Evolutionary conservation across 176 grass and related monocot genomes (phyloP).

Genomic region (Pontederia paniculata): DNA sequence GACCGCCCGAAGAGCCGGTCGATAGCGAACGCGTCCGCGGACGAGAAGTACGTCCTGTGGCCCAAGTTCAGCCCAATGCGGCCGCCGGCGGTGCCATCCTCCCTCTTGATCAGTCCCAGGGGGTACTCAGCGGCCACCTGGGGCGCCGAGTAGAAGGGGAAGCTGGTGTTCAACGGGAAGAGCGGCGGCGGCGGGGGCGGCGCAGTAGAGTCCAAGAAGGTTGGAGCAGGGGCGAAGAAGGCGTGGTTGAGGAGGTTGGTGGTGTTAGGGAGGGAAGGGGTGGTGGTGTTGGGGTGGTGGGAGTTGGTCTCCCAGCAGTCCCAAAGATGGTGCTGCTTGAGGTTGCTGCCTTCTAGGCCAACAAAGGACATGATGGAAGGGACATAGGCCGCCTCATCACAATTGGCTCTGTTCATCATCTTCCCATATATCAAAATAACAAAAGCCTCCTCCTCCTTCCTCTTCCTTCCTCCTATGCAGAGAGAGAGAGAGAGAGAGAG

Average conservation of each 20-base stretch:
- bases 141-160: background rate
- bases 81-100: constrained; percentile 9
- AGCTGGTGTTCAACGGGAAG: constrained; percentile 3
- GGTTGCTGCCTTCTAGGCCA: background rate
- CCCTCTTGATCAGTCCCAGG: constrained; percentile 46
- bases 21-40: constrained; percentile 40
- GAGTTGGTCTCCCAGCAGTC: constrained; percentile 12
- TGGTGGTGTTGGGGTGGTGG: background rate
- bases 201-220: constrained; percentile 21
- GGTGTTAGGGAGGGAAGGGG: background rate
- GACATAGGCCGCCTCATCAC: constrained; percentile 3
- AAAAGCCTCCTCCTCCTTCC: no score
- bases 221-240: constrained; percentile 32
- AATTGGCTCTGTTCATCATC: constrained; percentile 16
- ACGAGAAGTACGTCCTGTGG: constrained; percentile 79
- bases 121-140: constrained; percentile 20
- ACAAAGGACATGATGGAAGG: constrained; percentile 6
- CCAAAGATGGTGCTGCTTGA: constrained; percentile 6
- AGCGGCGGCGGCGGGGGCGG: constrained; percentile 19
- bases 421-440: background rate
- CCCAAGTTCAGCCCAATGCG: constrained; percentile 81
- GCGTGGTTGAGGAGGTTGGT: constrained; percentile 9
- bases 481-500: background rate
- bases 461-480: background rate
- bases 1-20: constrained; percentile 40